Evolutionary conservation across 83 land plant species (phyloP), one percentile per base, ranked within the genome.

Genomic region (Picea abies): DNA sequence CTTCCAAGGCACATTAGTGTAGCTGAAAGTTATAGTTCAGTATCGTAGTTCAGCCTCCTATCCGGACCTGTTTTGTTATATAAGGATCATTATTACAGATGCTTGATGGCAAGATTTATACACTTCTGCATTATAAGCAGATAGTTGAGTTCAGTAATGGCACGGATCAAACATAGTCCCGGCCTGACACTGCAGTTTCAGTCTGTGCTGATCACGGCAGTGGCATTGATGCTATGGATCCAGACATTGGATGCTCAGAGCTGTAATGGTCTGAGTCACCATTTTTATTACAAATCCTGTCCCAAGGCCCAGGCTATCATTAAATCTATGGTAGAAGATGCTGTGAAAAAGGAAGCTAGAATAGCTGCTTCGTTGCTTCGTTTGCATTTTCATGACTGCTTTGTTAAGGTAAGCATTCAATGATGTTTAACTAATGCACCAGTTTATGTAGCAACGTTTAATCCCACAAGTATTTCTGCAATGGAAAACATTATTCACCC

Each of bases 371-470:
- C 86, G 0, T 47, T 84, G 49, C 75, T 84, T 10, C 81, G 85
- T 22, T 44, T 84, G 23, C 85, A 84, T 69, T 84, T 84, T 75
- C 85, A 84, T 60, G 85, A 84, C 22, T 84, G 82, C 32, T 84
- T 84, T 26, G 85, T 84, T 60, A 68, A 80, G 70, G 80, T 81
- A 11, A 1, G 2, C 65, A 44, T 8, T n/a, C 56, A 9, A 10
- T 73, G 3, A 11, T 52, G 58, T 52, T 11, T 52, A 52, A 52
- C 58, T 52, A 52, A 2, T 11, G 3, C 14, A 11, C 12, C 58
- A 10, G 2, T 52, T 10, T 52, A 52, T 52, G 58, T 2, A 52
- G 3, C 12, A 1, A 2, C 2, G 14, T 52, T 11, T 52, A 52
- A 52, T 52, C 56, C 11, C 11, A 49, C 11, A 49, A 49, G 11